Evolutionary conservation across 352 stramenopile genomes (phyloP), one percentile per base, ranked within the genome.

Genomic region (Globisporangium middletonii): DNA sequence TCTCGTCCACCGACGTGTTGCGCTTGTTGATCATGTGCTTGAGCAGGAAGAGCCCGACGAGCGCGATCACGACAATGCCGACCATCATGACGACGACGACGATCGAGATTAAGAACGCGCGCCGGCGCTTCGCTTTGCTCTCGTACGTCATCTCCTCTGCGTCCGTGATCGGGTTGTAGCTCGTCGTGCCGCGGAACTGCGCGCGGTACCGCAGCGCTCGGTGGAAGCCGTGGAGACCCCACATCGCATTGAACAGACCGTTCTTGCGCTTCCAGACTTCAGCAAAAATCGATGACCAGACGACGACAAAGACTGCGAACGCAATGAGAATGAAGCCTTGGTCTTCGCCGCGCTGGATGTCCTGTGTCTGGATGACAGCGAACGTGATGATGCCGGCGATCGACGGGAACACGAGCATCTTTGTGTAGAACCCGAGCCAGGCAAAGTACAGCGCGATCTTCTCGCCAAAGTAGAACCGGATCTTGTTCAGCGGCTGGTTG

Each of bases 341-440:
- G 43, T 79, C 82, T 33, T 70, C 66, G 33, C 62, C 69, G 7
- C 59, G 71, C n/a, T 60, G 67, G 15, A 72, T 58, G 16, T 79
- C 53, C 3, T 69, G 67, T 5, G 63, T 75, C 60, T 89, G 67
- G 18, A 87, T 65, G 11, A 85, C 79, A 13, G 69, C 56, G 55
- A 81, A 94, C 16, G 92, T 88, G 50, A 91, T 79, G 50, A 96
- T 72, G 16, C 89, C 89, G 0, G 83, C 67, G 9, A 94, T 75
- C 9, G 79, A 68, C 13, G 88, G 86, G 42, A 95, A 77, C 1
- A 96, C 23, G 4, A 97, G 74, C 83, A 95, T 94, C 72, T 94
- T 94, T n/a, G 89, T 97, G 73, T 96, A 97, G 57, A 95, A 96
- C 11, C 88, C 88, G 35, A 97, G 74, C 79, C 87, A 97, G 11